Base-by-base conservation (phyloP, 306 rosid genomes). In the Prunus fruticosa region DNA sequence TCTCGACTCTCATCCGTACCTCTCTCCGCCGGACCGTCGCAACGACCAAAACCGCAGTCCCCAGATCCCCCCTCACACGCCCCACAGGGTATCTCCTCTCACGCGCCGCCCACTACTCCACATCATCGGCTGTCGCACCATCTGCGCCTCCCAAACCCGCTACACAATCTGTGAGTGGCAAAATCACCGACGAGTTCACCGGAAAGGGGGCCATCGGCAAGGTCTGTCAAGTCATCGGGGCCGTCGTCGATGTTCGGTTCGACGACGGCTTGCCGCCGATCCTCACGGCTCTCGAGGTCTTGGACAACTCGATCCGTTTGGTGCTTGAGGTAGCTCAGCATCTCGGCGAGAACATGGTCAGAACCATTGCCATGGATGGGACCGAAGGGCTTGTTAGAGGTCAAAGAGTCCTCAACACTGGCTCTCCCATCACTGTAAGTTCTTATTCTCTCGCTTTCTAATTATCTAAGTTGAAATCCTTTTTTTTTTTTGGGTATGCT, bases 341-440 rank as follows among this genome's bases (percentile, higher is more conserved):
- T 77, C 86, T 93, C 82, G 97, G 97, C 0, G 97, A 90, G 87
- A 91, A 86, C 6, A 79, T 87, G 84, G 96, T 93, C 2, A 82
- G 97, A 49, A 87, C 90, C n/a, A 93, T 93, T 66, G 97, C 97
- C 79, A 93, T 93, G 97, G 97, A 93, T 67, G 97, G 90, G n/a
- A 93, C 92, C 4, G 96, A 93, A 74, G 96, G 97, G 1, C 86
- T 93, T 7, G 93, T 90, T 47, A 82, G 96, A 77, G 96, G 97
- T 16, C 91, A 86, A 86, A 79, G 87, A 54, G 97, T 93, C 51
- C 96, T 93, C 71, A 93, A 90, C 80, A 93, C 93, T 8, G 96
- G 97, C 6, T 90, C 97, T 32, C 96, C 97, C 23, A 90, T 93
- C 72, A 93, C 93, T 10, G 96, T 87, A 85, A 84, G 64, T 34